These are phyloP conservation scores for Inga oerstediana DNA, from an alignment of 306 rosid species.

Conservation along the genomic window DNA sequence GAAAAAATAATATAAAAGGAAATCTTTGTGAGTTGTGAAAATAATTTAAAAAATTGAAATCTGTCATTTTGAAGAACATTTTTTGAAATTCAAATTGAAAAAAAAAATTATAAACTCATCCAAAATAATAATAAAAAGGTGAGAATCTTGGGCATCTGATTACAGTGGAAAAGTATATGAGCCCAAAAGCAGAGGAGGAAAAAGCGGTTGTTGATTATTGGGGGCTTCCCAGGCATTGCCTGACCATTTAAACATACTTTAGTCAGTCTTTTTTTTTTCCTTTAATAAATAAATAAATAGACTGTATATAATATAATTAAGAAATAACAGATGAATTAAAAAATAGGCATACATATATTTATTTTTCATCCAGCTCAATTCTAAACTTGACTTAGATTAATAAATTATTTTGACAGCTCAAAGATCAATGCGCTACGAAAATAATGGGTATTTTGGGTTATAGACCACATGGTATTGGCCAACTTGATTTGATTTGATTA, in stretches of 20 bases:
- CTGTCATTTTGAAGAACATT: not conserved
- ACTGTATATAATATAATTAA: not conserved
- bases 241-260: slow-evolving; percentile 30
- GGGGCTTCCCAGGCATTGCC: slow-evolving; percentile 36
- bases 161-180: not conserved
- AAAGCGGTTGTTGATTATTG: slow-evolving; percentile 19
- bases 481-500: not conserved
- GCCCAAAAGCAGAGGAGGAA: slow-evolving; percentile 31
- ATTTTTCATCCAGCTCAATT: not conserved
- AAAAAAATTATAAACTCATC: not conserved
- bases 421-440: not conserved
- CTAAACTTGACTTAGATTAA: not conserved
- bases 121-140: not conserved
- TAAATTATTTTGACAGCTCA: not conserved
- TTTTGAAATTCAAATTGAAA: not conserved
- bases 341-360: not conserved
- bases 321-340: not conserved
- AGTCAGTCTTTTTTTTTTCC: not conserved
- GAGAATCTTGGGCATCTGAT: not conserved
- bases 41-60: not conserved
- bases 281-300: not conserved
- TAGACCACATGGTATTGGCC: not conserved
- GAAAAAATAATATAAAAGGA: too few relatives aligned
- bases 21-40: too few relatives aligned
- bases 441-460: not conserved